Evolutionary conservation across 2,329 filamentous ascomycete species (phyloP), one percentile per base, ranked within the genome.

Genomic region (Aspergillus niger): DNA sequence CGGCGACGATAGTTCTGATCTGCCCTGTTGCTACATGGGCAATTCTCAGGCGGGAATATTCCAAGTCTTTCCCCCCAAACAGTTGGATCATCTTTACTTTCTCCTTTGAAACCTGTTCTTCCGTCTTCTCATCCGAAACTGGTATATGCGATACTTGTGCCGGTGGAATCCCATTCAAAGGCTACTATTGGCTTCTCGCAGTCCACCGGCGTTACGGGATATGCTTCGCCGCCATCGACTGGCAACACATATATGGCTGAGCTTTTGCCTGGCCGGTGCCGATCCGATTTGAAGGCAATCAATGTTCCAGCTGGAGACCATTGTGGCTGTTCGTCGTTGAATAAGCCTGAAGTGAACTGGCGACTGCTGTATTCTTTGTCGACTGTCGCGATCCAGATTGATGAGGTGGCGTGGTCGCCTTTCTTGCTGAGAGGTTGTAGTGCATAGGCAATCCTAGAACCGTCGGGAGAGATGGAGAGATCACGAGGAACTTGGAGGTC

Each of bases 201-300:
- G 10, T 53, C 13, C 11, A 20, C 32, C 5, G 32, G 17, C 6
- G 50, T 52, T 2, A 61, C 2, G 3, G 56, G 44, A 41, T 56
- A 58, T 15, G 59, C 55, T 41, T 62, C 51, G 1, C 52, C 59
- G 17, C 52, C 52, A 4, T 49, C 48, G 38, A 62, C 44, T 0
- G 44, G 43, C n/a, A 62, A 22, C 17, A 62, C 6, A 22, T 62
- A 59, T 5, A 62, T 36, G 15, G 15, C 55, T 3, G 26, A 30
- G 11, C 11, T 28, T 20, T 13, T 30, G 3, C 55, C 47, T 20
- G 17, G 17, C n/a, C 17, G 17, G 1, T 32, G 26, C 2, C 59
- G 57, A 59, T 62, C 52, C 5, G 59, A 62, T 10, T 55, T 24
- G 26, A 62, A 62, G 0, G 59, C 55, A 15, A 62, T 62, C 13